Base-by-base conservation (phyloP, 345 rosid genomes). In the Ceriops tagal region DNA sequence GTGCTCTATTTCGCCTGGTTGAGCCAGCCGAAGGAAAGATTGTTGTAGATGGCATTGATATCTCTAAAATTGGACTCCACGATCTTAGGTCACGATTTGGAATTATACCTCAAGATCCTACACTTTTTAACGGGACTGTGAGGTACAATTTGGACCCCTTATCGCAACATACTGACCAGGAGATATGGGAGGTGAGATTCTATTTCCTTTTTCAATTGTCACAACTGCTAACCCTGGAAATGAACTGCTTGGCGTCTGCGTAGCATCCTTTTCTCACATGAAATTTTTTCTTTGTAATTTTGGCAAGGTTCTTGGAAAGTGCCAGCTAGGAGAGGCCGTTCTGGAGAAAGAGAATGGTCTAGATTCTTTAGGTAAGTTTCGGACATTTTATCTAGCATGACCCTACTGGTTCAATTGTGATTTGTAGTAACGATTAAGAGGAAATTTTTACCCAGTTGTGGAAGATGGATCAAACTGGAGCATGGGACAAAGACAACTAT, bases 401-500 rank as follows among this genome's bases (percentile, higher is more conserved):
- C 4, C 18, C 49, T 13, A 2, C 5, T 13, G 49, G 18, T 43
- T 43, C 18, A 11, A 43, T 59, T 7, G 22, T 55, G 43, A 26
- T 18, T 22, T 1, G 20, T 60, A 67, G 58, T 35, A n/a, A 70
- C 1, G 19, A 13, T 43, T 13, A 13, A 5, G 1, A 18, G 18
- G 19, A 0, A 61, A 10, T 10, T 39, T 11, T 55, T 37, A 19
- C 56, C 18, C 80, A 95, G 99, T 95, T 61, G 88, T 79, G 78
- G 96, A 92, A 39, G 96, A 95, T 53, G 98, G 98, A 73, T 86
- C 92, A 13, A 95, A 95, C 35, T 92, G 99, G 97, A 95, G 98
- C 83, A 90, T 90, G 92, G 98, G 99, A 64, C 99, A 95, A 69
- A 77, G 98, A 63, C 99, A 95, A 28, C 31, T 90, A 66, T 92